These are phyloP conservation scores for Carex pumila DNA, from an alignment of 176 grass and related monocot genomes.

Conservation along the genomic window DNA sequence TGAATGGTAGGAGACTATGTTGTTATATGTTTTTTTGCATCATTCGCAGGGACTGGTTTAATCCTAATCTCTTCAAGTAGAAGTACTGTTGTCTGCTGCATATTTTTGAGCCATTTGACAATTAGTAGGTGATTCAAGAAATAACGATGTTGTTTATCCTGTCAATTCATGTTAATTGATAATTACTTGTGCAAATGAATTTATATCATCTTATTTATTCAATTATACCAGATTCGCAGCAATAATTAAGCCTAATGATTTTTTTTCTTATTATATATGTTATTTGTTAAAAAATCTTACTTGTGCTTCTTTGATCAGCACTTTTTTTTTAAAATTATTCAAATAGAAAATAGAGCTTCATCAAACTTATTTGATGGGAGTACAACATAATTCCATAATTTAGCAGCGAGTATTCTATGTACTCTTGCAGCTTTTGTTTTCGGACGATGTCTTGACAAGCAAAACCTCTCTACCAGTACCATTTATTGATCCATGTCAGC, in stretches of 20 bases:
- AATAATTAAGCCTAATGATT: not conserved
- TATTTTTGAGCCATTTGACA: constrained; percentile 20
- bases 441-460: not conserved
- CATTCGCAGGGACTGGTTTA: constrained; percentile 85
- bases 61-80: constrained; percentile 56
- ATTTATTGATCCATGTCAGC: too few species aligned
- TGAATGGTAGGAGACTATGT: not conserved
- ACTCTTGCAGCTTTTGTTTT: not conserved
- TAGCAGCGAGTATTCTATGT: not conserved
- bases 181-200: not conserved
- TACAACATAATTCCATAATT: not conserved
- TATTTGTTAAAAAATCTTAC: not conserved
- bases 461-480: too few species aligned
- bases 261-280: not conserved
- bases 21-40: not conserved
- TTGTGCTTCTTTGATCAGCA: not conserved
- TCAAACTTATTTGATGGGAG: not conserved
- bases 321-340: too few species aligned
- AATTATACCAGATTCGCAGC: too few species aligned
- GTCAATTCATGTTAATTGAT: not conserved
- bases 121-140: not conserved
- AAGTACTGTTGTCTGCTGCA: not conserved
- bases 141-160: not conserved
- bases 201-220: too few species aligned
- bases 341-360: not conserved